These are phyloP conservation scores for Piper betle DNA, from an alignment of 164 flowering plant genomes.

Conservation along the genomic window DNA sequence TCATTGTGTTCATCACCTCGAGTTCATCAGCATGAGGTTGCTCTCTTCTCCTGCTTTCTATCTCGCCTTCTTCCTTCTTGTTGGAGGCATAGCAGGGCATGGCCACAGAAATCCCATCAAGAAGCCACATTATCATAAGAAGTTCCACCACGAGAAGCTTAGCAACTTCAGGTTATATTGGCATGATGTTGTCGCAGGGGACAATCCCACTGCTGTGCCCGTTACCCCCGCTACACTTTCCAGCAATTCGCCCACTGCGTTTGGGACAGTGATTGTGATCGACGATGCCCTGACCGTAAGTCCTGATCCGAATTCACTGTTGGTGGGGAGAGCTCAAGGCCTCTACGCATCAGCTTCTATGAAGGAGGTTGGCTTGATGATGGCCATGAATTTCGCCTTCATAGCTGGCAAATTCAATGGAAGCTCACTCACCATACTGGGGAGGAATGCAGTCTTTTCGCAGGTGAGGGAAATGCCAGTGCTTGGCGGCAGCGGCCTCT, in stretches of 20 bases:
- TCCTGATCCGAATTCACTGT: constrained; percentile 14
- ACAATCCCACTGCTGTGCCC: constrained; percentile 1
- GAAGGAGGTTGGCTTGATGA: constrained; percentile 13
- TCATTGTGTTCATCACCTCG: too few species aligned
- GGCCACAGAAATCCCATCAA: too few species aligned
- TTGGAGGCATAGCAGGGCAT: too few species aligned
- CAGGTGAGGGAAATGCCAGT: constrained; percentile 30
- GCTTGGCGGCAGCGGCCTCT: constrained; percentile 37
- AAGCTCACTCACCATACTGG: constrained; percentile 33
- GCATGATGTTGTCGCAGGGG: constrained; percentile 2
- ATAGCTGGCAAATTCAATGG: constrained; percentile 31
- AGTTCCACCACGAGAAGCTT: too few species aligned
- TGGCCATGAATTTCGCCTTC: constrained; percentile 32
- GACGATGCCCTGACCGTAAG: constrained; percentile 5
- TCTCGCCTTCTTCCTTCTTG: too few species aligned
- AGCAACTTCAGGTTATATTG: constrained; percentile 1
- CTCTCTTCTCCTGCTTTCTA: too few species aligned
- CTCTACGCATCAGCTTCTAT: constrained; percentile 22
- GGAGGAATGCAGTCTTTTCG: constrained; percentile 23
- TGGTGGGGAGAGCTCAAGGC: constrained; percentile 38
- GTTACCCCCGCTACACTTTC: not conserved
- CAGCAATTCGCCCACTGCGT: not conserved
- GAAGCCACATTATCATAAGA: too few species aligned
- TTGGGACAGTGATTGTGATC: constrained; percentile 1
- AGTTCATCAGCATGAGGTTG: too few species aligned